Evolutionary conservation across 768 basidiomycete species (phyloP).

Genomic region (Crucibulum laeve): DNA sequence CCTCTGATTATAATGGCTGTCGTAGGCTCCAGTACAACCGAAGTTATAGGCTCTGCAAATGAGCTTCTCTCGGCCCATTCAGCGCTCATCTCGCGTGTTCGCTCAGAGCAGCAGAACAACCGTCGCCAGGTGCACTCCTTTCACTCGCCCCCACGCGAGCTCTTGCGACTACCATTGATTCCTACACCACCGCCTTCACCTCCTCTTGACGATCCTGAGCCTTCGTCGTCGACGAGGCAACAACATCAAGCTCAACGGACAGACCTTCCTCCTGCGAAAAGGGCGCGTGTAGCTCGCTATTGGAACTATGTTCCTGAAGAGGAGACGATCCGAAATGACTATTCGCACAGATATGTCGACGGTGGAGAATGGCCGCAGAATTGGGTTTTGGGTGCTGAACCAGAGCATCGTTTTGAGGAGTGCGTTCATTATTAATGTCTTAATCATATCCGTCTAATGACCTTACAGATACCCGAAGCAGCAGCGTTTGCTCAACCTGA

Average conservation of each 20-base stretch:
- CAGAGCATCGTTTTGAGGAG: constrained; percentile 91
- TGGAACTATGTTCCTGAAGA: constrained; percentile 87
- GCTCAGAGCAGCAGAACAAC: constrained; percentile 50
- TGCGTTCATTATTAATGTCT: constrained; percentile 34
- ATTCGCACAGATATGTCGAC: constrained; percentile 86
- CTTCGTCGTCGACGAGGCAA: too few relatives aligned
- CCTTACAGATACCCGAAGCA: constrained; percentile 86
- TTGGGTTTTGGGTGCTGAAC: constrained; percentile 86
- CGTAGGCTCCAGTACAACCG: constrained; percentile 23
- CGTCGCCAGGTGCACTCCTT: constrained; percentile 53
- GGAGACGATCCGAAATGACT: constrained; percentile 96
- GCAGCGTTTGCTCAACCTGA: constrained; percentile 76
- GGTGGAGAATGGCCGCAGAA: constrained; percentile 93
- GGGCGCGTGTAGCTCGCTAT: constrained; percentile 66
- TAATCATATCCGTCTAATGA: not conserved
- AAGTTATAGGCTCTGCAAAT: constrained; percentile 59
- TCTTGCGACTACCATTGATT: constrained; percentile 10
- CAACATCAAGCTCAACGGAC: constrained; percentile 28
- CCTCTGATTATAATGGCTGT: not conserved
- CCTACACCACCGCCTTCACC: constrained; percentile 34
- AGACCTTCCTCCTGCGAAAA: constrained; percentile 63
- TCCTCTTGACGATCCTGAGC: constrained; percentile 33
- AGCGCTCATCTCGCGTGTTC: constrained; percentile 52
- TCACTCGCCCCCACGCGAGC: constrained; percentile 45
- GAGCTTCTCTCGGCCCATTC: constrained; percentile 58